Base-by-base conservation (phyloP, 2,329 filamentous ascomycete species). In the Penicillium crustosum region DNA sequence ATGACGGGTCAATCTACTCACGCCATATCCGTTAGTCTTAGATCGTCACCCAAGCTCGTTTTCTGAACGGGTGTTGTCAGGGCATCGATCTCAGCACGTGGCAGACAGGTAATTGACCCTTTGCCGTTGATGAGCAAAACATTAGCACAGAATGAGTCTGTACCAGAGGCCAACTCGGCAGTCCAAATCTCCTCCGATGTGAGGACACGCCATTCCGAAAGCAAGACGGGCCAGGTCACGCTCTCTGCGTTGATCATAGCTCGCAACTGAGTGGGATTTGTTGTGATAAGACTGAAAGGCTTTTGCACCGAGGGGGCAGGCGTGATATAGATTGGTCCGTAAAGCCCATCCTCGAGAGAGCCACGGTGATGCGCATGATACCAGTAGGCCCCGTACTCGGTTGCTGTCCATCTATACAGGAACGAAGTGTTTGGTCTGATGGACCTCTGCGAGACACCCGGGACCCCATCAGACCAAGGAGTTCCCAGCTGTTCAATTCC, bases 111-210 rank as follows among this genome's bases (percentile, higher is more conserved):
- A 9, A 69, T 57, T 4, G 71, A 71, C 1, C 72, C 72, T 50
- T 85, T 83, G 25, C 86, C 86, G 57, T 89, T 88, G 50, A 88
- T 77, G 12, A 88, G 71, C 15, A 89, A 74, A 0, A 84, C 81
- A 65, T 87, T 85, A 60, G 83, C 83, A 73, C 86, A 88, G 0
- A 78, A 75, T 23, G 82, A 75, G 4, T 81, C 73, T 25, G 74
- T 58, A 0, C 71, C 72, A 13, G 70, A 66, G 6, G 66, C 63
- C 31, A 71, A 60, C 50, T 71, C 61, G 8, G 68, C 68, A 19
- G 59, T 61, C 60, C 70, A 72, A 38, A 77, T 75, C 41, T 82
- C 71, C 3, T 76, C 68, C 0, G 83, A 86, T 0, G 81, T 82
- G 10, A 82, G 73, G 57, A 83, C 80, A 13, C 79, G 79, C 75